Conservation (phyloP, 1,284 basidiomycete species). For the Leccinum idahoense region DNA sequence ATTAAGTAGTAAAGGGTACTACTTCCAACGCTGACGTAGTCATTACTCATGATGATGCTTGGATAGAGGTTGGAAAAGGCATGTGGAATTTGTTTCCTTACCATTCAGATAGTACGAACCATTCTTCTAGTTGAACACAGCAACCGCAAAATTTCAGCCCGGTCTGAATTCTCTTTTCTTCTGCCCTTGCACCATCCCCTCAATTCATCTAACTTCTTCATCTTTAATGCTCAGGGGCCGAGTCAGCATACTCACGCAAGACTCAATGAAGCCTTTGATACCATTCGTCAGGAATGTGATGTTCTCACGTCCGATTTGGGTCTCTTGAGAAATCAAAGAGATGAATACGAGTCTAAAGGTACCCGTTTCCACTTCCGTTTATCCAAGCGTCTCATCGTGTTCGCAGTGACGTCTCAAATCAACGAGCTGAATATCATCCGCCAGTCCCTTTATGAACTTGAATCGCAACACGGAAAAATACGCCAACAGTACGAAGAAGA, state of each 20-base stretch:
- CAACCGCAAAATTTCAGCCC: slow-evolving; percentile 26
- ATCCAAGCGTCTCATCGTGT: slow-evolving; percentile 7
- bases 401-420: slow-evolving; percentile 61
- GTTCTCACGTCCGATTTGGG: slow-evolving; percentile 66
- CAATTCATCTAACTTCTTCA: slow-evolving; percentile 17
- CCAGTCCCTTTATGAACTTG: slow-evolving; percentile 74
- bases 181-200: background rate
- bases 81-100: no score
- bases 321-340: slow-evolving; percentile 71
- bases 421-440: slow-evolving; percentile 71
- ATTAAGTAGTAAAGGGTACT: no score
- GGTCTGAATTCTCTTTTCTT: slow-evolving; percentile 2
- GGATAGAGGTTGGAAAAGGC: no score
- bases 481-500: slow-evolving; percentile 75
- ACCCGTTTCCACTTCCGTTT: background rate
- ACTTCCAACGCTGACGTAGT: no score
- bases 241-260: slow-evolving; percentile 39
- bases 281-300: slow-evolving; percentile 86
- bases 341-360: slow-evolving; percentile 90
- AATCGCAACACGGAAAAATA: slow-evolving; percentile 67
- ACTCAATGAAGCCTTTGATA: slow-evolving; percentile 78
- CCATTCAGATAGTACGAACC: no score
- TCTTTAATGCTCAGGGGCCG: slow-evolving; percentile 34
- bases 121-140: background rate
- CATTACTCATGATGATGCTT: no score